Evolutionary conservation across 2,329 filamentous ascomycete genomes (phyloP), one percentile per base, ranked within the genome.

Genomic region (Apiospora marii): DNA sequence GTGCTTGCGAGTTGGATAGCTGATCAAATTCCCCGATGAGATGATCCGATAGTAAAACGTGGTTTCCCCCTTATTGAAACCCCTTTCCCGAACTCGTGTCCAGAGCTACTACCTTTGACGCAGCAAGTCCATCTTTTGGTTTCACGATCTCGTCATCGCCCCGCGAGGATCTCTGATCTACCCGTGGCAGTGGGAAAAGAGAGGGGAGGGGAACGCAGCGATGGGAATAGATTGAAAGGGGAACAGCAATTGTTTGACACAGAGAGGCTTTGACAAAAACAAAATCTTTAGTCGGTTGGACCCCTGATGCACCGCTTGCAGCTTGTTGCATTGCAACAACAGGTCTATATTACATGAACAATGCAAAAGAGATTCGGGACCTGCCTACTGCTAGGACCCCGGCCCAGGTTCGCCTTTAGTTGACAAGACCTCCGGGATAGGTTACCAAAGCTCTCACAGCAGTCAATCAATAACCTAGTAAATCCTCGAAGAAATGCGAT

Each of bases 71-170:
- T 53, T 61, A 61, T 61, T 61, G 53, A 34, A 61, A 61, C 53
- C 53, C 53, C 53, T 61, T 61, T 61, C 53, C 53, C 53, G 30
- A 37, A 61, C 53, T 37, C 53, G 53, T 61, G 53, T 61, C 30
- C 30, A 58, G 30, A 34, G 19, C 24, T 16, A 58, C 53, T 8
- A 34, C 27, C 53, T 22, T 24, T 16, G 58, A 41, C n/a, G 58
- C 58, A 64, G 58, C 58, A 64, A 64, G 53, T 22, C 34, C 58
- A 64, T 41, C 58, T 64, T 41, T 34, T 41, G 58, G 58, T 64
- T 64, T 64, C 58, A 64, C 30, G 58, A 64, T 64, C 58, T 41
- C 58, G 30, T 64, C 58, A 64, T 64, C 34, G 58, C 58, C 58
- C 58, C 30, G 53, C 53, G 53, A 61, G 53, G 53, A 30, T 30